A percentile compares a stretch with the other conserved stretches of the same genome.
These are phyloP conservation scores for Teratosphaeria epicoccoides DNA, from an alignment of 2,329 filamentous ascomycete genomes.

Conservation along the genomic window DNA sequence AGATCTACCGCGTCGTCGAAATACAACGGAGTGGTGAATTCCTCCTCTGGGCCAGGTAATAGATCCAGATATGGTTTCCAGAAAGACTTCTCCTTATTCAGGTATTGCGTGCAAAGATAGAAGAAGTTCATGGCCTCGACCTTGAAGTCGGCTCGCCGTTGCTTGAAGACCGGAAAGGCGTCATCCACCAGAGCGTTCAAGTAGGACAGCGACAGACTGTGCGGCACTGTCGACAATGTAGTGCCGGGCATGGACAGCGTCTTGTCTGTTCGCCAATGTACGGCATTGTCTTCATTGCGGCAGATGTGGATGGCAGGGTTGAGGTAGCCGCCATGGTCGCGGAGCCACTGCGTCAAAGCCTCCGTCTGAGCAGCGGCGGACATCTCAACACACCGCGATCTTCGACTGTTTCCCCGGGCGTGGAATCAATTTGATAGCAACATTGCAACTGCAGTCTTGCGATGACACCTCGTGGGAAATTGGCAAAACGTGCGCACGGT, in stretches of 20 bases:
- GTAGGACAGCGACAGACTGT: conserved; percentile 25
- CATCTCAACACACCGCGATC: background rate
- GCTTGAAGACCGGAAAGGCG: conserved; percentile 20
- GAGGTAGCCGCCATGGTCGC: background rate
- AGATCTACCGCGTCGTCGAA: conserved; percentile 24
- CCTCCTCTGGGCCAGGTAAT: conserved; percentile 22
- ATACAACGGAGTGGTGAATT: conserved; percentile 25
- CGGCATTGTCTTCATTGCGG: background rate
- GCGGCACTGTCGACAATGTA: conserved; percentile 20
- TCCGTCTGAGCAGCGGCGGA: conserved; percentile 5
- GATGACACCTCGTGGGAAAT: background rate
- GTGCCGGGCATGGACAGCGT: conserved; percentile 11
- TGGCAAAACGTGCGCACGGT: background rate
- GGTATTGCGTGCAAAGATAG: conserved; percentile 27
- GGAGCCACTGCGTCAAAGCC: conserved; percentile 22
- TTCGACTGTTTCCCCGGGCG: no score
- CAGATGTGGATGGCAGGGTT: background rate
- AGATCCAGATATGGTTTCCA: conserved; percentile 29
- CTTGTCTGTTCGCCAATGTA: conserved; percentile 11
- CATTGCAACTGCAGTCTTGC: no score
- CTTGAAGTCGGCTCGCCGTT: conserved; percentile 15
- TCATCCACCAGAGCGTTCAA: conserved; percentile 29
- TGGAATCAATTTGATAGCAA: no score
- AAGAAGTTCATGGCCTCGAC: conserved; percentile 27
- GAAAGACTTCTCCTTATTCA: conserved; percentile 24